Conservation (phyloP, 1,284 basidiomycete species). For the Xerocomus amazonicus region DNA sequence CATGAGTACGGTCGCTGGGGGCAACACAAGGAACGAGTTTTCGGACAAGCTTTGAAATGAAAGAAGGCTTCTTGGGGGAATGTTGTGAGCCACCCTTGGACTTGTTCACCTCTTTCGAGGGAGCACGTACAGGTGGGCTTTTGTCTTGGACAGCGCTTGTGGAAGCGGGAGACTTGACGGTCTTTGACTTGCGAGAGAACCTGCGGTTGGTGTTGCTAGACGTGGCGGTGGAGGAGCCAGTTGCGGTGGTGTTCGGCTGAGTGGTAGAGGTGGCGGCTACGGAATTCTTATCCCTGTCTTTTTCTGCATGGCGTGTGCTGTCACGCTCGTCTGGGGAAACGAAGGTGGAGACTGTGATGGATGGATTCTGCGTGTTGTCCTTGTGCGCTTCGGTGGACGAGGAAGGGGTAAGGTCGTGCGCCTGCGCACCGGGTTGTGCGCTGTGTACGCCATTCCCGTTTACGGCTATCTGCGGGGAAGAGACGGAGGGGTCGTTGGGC, state of each 20-base stretch:
- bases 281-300: conserved; percentile 44
- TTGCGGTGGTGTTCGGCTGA: conserved; percentile 29
- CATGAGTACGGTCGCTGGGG: conserved; percentile 38
- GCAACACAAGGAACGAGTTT: conserved; percentile 50
- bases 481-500: conserved; percentile 16
- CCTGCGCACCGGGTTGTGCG: conserved; percentile 29
- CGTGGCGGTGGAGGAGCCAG: conserved; percentile 24
- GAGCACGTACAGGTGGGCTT: conserved; percentile 33
- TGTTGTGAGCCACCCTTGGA: conserved; percentile 35
- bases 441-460: conserved; percentile 25
- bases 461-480: conserved; percentile 20
- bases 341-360: conserved; percentile 31
- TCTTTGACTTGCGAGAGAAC: conserved; percentile 33
- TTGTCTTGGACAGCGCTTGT: conserved; percentile 25
- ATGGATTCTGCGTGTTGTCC: conserved; percentile 33
- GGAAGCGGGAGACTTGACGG: conserved; percentile 15
- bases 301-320: conserved; percentile 33
- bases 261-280: conserved; percentile 37
- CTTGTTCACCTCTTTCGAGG: conserved; percentile 34
- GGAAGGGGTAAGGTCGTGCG: conserved; percentile 33
- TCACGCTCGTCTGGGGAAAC: conserved; percentile 35
- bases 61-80: conserved; percentile 38
- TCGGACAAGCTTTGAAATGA: conserved; percentile 46
- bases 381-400: conserved; percentile 35
- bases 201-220: conserved; percentile 25